These are phyloP conservation scores for Verticillium dahliae DNA, from an alignment of 2,329 filamentous ascomycete genomes.

Conservation along the genomic window DNA sequence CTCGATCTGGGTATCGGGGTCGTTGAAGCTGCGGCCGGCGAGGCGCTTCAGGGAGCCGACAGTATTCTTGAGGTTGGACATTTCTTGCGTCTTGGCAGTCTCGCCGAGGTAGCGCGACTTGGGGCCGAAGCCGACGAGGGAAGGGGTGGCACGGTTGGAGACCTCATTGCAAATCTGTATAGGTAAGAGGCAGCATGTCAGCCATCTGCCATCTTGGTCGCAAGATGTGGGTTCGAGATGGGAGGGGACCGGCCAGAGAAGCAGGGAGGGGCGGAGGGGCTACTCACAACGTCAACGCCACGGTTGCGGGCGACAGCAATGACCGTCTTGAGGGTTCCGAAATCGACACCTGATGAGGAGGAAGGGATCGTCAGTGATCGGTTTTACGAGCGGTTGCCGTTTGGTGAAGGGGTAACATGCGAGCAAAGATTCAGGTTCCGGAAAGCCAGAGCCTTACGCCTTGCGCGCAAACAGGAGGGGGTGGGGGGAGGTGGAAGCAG, in stretches of 20 bases:
- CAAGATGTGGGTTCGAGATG: not conserved
- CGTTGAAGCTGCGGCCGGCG: constrained; percentile 75
- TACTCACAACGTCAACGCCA: constrained; percentile 95
- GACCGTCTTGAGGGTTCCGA: constrained; percentile 94
- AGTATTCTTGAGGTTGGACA: constrained; percentile 99
- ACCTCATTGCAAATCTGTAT: constrained; percentile 94
- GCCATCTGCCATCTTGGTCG: not conserved
- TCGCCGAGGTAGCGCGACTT: constrained; percentile 94
- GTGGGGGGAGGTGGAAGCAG: no score
- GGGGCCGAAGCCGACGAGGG: constrained; percentile 89
- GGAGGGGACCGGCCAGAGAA: not conserved
- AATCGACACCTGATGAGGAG: constrained; percentile 64
- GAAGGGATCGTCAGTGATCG: constrained; percentile 1
- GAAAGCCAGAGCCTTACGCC: not conserved
- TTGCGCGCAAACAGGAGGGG: constrained; percentile 9
- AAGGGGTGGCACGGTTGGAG: constrained; percentile 96
- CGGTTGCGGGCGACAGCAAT: constrained; percentile 97
- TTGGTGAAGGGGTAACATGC: not conserved
- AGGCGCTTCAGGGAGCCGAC: constrained; percentile 89
- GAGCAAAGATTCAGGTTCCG: not conserved
- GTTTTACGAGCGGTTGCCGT: not conserved
- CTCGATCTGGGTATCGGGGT: constrained; percentile 90
- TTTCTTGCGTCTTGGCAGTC: constrained; percentile 95
- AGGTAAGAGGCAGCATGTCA: not conserved
- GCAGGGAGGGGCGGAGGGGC: constrained; percentile 13